Evolutionary conservation across 305 asterid genomes (phyloP), one percentile per base, ranked within the genome.

Genomic region (Rubia balearica): DNA sequence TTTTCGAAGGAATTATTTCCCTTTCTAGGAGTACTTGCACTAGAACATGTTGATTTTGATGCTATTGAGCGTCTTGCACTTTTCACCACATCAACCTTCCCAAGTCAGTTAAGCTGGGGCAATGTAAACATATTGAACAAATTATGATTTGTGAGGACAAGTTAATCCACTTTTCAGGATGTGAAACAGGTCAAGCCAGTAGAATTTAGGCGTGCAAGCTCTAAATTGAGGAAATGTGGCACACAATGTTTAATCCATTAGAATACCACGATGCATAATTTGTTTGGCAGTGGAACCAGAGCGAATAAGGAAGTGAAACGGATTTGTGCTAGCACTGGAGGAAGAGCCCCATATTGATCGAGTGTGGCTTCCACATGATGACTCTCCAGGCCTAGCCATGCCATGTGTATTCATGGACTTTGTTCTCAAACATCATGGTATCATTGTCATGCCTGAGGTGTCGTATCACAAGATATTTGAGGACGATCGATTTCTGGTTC

Each of bases 121-220:
- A 85, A 45, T 94, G 97, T 85, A 88, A 89, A 65, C 91, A 88
- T 65, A 91, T 94, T 51, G 98, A 94, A 78, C 96, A 94, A 83
- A 91, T 91, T 62, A 89, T 94, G 98, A 94, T 94, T 81, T 96
- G 97, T 11, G 97, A 94, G 86, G 97, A 91, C 79, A 91, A 80
- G 82, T 70, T 88, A 84, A 94, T 94, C 81, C 96, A 91, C 81
- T 94, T 94, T 77, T 91, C 95, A 66, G 97, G 99, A 41, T 92
- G 86, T 65, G 95, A 81, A 76, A 80, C 91, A 96, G 97, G 99
- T 62, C 96, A 88, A 81, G 97, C 96, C 38, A 91, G 99, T 70
- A 94, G 96, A 2, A 91, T 94, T 55, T 27, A 27, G 30, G 30
- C 1, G 30, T 27, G 30, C 30, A 27, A 27, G 30, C 30, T 27